Base-by-base conservation (phyloP, 805 yeast species). In the Lipomyces japonicus region DNA sequence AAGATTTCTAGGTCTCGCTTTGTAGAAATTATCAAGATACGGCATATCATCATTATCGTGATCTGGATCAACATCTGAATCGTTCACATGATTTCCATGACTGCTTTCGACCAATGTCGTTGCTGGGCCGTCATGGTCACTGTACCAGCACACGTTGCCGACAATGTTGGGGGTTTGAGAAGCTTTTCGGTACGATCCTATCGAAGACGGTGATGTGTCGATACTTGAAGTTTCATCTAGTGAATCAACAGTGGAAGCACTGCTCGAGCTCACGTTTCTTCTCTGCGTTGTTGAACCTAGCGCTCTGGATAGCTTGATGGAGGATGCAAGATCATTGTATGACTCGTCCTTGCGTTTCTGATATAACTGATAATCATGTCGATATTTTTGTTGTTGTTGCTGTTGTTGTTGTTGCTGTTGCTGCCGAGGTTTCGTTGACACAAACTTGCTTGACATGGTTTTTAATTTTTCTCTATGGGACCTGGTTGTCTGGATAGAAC, bases 131-230 rank as follows among this genome's bases (percentile, higher is more conserved):
- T 36, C 18, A 30, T 16, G 18, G 46, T n/a, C 25, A 38, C 25
- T 34, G 36, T 42, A n/a, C 37, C 47, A 6, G 16, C 41, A 24
- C 47, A 37, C 16, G 36, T 37, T 16, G 37, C 36, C 44, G 53
- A 23, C 49, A 49, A 25, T 44, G 19, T n/a, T 45, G 44, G 23
- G 49, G 49, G 14, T 39, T 34, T 14, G 41, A 24, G 3, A 46
- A 38, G 21, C 44, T 46, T 12, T 43, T 14, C 44, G 5, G 42
- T 39, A 2, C 7, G 37, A 34, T 7, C 19, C 5, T 7, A 18
- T 34, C 6, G 37, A 34, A 14, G 37, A 34, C n/a, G 37, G 37
- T 6, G 37, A 34, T 19, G 37, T 34, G 21, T 34, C 16, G 6
- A 19, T 34, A 34, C 37, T 34, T 14, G n/a, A 14, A 14, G 37